A percentile compares a stretch with the other conserved stretches of the same genome.
phyloP scores from a whole-genome alignment of 768 basidiomycete species.

The Auricularia sp. region DNA sequence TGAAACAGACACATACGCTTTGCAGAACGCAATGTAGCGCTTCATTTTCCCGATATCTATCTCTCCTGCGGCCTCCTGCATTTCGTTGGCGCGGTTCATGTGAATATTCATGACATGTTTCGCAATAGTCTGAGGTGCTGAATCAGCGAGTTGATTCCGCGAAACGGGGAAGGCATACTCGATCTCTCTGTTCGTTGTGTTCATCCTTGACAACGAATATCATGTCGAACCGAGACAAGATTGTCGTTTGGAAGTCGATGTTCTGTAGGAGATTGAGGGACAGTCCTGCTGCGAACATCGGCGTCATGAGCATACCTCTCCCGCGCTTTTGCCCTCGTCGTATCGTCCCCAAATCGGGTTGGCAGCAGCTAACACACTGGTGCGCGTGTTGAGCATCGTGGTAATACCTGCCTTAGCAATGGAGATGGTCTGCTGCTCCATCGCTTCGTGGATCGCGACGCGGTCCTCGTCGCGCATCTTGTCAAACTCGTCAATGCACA shows the following conservation, averaged over 20 bases:
- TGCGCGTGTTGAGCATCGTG: slow-evolving; percentile 90
- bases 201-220: slow-evolving; percentile 99
- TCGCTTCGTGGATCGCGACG: slow-evolving; percentile 98
- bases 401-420: slow-evolving; percentile 99
- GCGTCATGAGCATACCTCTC: slow-evolving; percentile 48
- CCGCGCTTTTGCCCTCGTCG: slow-evolving; percentile 91
- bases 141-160: slow-evolving; percentile 4
- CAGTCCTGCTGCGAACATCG: not conserved
- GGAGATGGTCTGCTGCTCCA: slow-evolving; percentile 99
- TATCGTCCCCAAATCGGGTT: slow-evolving; percentile 98
- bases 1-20: slow-evolving; percentile 45
- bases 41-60: slow-evolving; percentile 98
- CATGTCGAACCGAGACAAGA: slow-evolving; percentile 98
- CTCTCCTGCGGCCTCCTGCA: slow-evolving; percentile 67
- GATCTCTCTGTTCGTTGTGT: slow-evolving; percentile 88
- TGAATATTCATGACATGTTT: slow-evolving; percentile 98
- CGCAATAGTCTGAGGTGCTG: slow-evolving; percentile 66
- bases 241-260: slow-evolving; percentile 96
- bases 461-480: slow-evolving; percentile 99
- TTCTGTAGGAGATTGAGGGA: slow-evolving; percentile 37
- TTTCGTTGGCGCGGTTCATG: slow-evolving; percentile 76
- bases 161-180: slow-evolving; percentile 35
- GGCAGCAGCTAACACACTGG: slow-evolving; percentile 91
- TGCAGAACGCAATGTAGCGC: slow-evolving; percentile 92
- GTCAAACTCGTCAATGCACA: slow-evolving; percentile 99